These are phyloP conservation scores for Pulveroboletus sp. DNA, from an alignment of 768 basidiomycete species.

Conservation along the genomic window DNA sequence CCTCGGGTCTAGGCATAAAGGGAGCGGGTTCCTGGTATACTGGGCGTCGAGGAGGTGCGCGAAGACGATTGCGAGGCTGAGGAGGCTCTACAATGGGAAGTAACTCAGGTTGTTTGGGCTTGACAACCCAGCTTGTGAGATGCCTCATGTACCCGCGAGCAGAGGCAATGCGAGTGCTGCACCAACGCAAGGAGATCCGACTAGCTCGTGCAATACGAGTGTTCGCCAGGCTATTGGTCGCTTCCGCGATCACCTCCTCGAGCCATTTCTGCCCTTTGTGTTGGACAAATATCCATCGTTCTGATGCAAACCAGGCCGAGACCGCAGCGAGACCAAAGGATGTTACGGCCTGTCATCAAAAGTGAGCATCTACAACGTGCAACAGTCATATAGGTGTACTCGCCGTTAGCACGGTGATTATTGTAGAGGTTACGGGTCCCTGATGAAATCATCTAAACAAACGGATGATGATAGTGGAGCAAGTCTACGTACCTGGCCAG, in stretches of 20 bases:
- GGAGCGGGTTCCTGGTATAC: constrained; percentile 21
- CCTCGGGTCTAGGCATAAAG: constrained; percentile 17
- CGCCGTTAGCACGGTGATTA: constrained; percentile 71
- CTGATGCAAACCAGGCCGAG: constrained; percentile 51
- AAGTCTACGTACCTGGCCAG: constrained; percentile 49
- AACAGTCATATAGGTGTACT: constrained; percentile 12
- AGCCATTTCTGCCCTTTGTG: constrained; percentile 52
- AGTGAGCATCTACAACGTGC: constrained; percentile 6
- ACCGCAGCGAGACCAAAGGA: constrained; percentile 47
- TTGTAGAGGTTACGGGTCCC: constrained; percentile 57
- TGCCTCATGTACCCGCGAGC: constrained; percentile 22
- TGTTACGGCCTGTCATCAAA: constrained; percentile 30
- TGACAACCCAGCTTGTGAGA: constrained; percentile 24
- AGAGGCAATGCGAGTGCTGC: constrained; percentile 16
- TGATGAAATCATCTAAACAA: constrained; percentile 29
- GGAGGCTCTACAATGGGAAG: constrained; percentile 22
- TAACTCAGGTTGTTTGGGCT: constrained; percentile 19
- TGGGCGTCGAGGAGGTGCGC: constrained; percentile 7
- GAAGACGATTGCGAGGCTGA: constrained; percentile 14
- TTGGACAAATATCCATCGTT: constrained; percentile 45
- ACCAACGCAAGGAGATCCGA: constrained; percentile 27
- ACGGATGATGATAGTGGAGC: constrained; percentile 21
- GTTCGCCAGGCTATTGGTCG: constrained; percentile 24
- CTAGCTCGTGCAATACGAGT: constrained; percentile 24
- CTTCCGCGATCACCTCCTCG: constrained; percentile 38